Evolutionary conservation across 306 rosid genomes (phyloP).

Genomic region (Canavalia ensiformis): DNA sequence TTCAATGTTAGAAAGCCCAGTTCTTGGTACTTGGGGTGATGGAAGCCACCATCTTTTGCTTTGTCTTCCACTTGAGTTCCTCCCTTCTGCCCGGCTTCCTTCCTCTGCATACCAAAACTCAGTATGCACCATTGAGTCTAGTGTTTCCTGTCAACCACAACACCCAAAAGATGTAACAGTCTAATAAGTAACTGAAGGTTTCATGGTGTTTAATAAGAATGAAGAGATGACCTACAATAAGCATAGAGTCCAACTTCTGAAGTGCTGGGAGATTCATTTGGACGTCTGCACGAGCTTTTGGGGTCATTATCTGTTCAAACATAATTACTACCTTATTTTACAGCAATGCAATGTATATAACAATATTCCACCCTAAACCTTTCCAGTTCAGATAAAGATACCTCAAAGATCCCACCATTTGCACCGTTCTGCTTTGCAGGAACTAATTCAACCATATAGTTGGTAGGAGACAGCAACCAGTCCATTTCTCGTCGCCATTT

Average conservation of each 20-base stretch:
- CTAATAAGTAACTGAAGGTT: not conserved
- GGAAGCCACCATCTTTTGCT: slow-evolving; percentile 95
- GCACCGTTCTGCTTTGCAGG: slow-evolving; percentile 87
- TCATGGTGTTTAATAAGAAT: slow-evolving; percentile 29
- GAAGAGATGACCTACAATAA: slow-evolving; percentile 72
- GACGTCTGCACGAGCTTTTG: slow-evolving; percentile 85
- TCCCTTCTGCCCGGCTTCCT: slow-evolving; percentile 83
- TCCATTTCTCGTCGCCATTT: slow-evolving; percentile 89
- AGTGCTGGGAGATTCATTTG: slow-evolving; percentile 92
- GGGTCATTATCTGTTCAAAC: slow-evolving; percentile 83
- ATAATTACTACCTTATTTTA: slow-evolving; percentile 30
- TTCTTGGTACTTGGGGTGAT: slow-evolving; percentile 71
- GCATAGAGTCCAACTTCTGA: slow-evolving; percentile 90
- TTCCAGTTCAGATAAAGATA: slow-evolving; percentile 46
- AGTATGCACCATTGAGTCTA: slow-evolving; percentile 81
- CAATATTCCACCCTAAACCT: slow-evolving; percentile 7
- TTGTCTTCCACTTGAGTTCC: slow-evolving; percentile 54
- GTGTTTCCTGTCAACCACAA: slow-evolving; percentile 66
- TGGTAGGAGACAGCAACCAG: slow-evolving; percentile 92
- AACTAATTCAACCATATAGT: slow-evolving; percentile 92
- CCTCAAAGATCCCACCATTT: slow-evolving; percentile 85
- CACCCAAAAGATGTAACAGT: slow-evolving; percentile 17
- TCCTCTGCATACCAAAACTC: slow-evolving; percentile 90
- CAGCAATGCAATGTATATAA: slow-evolving; percentile 1
- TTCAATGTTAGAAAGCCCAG: slow-evolving; percentile 74